These are phyloP conservation scores for Candida endomychidarum DNA, from an alignment of 805 yeast species.

Conservation along the genomic window DNA sequence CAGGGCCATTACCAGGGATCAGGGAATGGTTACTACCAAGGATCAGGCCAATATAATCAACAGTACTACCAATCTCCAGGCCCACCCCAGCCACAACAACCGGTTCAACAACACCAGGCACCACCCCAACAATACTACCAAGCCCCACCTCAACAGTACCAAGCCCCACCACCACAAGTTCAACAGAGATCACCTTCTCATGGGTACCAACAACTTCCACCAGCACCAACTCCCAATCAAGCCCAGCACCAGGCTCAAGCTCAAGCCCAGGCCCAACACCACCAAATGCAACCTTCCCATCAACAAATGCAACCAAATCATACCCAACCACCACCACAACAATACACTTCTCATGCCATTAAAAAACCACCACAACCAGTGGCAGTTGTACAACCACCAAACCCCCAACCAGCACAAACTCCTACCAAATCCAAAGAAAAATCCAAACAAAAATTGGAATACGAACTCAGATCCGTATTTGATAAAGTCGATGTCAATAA, in stretches of 20 bases:
- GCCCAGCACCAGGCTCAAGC: constrained; percentile 9
- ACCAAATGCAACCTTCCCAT: constrained; percentile 23
- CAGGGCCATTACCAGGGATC: constrained; percentile 16
- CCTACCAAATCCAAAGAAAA: constrained; percentile 20
- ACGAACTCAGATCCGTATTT: constrained; percentile 49
- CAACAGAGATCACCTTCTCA: constrained; percentile 4
- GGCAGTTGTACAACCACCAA: neutral
- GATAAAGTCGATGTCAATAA: constrained; percentile 54
- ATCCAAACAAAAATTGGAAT: constrained; percentile 45
- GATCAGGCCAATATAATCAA: constrained; percentile 17
- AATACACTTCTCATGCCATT: constrained; percentile 11
- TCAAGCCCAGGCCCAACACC: too few relatives aligned
- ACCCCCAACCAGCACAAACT: neutral
- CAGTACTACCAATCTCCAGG: constrained; percentile 17
- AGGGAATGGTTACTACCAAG: constrained; percentile 16
- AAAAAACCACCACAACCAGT: constrained; percentile 11
- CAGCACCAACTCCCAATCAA: constrained; percentile 23
- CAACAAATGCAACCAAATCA: constrained; percentile 10
- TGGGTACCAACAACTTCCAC: constrained; percentile 15
- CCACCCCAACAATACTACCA: constrained; percentile 14
- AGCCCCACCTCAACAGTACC: constrained; percentile 16
- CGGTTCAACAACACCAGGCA: neutral
- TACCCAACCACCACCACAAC: constrained; percentile 10
- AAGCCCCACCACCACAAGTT: constrained; percentile 4
- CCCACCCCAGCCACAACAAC: constrained; percentile 14